Evolutionary conservation across 192 early-diverging fungal genomes (phyloP).

Genomic region (Backusella sp.): DNA sequence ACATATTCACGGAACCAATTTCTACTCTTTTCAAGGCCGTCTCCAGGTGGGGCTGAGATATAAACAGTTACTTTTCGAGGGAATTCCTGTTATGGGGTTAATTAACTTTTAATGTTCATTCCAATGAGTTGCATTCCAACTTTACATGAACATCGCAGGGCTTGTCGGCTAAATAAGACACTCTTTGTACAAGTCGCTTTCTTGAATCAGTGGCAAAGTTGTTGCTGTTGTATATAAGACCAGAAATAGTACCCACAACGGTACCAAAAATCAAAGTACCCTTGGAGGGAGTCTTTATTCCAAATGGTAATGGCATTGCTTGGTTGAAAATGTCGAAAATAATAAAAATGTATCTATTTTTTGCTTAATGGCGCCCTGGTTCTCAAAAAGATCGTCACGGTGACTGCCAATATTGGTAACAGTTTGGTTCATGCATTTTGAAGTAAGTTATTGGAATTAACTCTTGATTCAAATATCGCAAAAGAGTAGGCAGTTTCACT

Average conservation of each 20-base stretch:
- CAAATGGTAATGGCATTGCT: conserved; percentile 28
- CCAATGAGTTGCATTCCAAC: not conserved
- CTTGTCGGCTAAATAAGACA: conserved; percentile 35
- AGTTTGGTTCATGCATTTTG: not conserved
- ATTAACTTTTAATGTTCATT: not conserved
- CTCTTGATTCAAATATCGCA: no score
- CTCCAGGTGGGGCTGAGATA: conserved; percentile 43
- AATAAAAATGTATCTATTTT: not conserved
- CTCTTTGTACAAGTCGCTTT: conserved; percentile 22
- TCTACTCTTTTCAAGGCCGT: conserved; percentile 45
- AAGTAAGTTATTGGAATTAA: no score
- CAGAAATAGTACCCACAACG: conserved; percentile 31
- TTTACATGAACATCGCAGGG: conserved; percentile 40
- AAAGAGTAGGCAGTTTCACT: no score
- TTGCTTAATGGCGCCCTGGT: not conserved
- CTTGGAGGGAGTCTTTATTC: conserved; percentile 34
- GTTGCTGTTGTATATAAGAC: conserved; percentile 32
- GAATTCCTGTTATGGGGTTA: not conserved
- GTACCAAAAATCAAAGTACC: conserved; percentile 36
- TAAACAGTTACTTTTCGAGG: conserved; percentile 46
- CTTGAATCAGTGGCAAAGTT: conserved; percentile 31
- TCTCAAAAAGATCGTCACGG: not conserved
- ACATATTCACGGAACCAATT: conserved; percentile 44
- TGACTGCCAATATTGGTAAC: not conserved
- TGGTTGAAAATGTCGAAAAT: not conserved